Evolutionary conservation across 2,329 filamentous ascomycete genomes (phyloP), one percentile per base, ranked within the genome.

Genomic region (Scedosporium apiospermum): DNA sequence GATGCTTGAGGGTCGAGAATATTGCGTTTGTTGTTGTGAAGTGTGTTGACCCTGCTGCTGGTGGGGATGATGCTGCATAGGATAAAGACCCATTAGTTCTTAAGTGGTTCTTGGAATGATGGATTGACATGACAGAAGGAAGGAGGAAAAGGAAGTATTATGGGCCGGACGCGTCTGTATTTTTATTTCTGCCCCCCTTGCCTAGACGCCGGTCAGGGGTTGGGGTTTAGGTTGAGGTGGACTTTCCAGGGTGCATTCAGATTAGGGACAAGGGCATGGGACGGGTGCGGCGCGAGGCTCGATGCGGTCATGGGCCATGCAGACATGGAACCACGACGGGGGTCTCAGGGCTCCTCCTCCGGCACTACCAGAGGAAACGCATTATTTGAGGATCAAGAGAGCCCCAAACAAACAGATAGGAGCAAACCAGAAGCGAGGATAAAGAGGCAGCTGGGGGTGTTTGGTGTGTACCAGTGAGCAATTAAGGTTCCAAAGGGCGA

Each of bases 1-100:
- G 70, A 88, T 83, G 77, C 87, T 88, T 70, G 86, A 83, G 66
- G 88, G 86, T 73, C 89, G 85, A 69, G 87, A 82, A 73, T 89
- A 84, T 69, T 87, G 86, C 65, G 85, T 51, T 46, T 53, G 62
- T 57, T 63, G 62, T 27, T 53, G 80, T 71, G 86, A 80, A 69
- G 80, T 78, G 65, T 78, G 79, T 71, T 86, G 86, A 68, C 89
- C 88, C 68, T 88, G 82, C 72, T 89, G 80, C 71, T 84, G 82
- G 68, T 82, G 76, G 77, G 82, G 79, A 38, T 63, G 88, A 83
- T 90, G 88, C 87, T 91, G 85, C 82, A 84, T 82, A 80, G 78
- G 81, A 77, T 80, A 79, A 75, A 82, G 75, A 77, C 79, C 77
- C 78, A 82, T 85, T 82, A 84, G 82, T 83, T 69, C 72, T 70